Evolutionary conservation across 805 yeast species (phyloP).

Genomic region (Saccharomycopsis sp.): DNA sequence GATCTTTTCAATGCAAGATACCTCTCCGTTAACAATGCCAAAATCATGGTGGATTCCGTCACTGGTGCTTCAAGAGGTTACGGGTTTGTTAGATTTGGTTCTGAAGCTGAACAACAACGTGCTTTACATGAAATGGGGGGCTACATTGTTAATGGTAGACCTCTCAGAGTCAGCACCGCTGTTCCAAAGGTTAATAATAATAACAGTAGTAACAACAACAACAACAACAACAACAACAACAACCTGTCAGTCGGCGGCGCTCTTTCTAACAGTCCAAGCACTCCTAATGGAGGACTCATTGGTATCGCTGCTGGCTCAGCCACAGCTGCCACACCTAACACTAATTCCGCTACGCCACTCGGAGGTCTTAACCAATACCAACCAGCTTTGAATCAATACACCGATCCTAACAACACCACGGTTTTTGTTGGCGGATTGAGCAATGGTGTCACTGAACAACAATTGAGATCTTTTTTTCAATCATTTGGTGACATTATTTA

Average conservation of each 20-base stretch:
- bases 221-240: slow-evolving; percentile 10
- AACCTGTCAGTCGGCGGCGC: no score
- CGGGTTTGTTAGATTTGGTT: slow-evolving; percentile 77
- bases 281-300: no score
- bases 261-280: slow-evolving; percentile 22
- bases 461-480: slow-evolving; percentile 49
- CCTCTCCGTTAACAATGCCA: slow-evolving; percentile 67
- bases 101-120: slow-evolving; percentile 56
- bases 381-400: slow-evolving; percentile 51
- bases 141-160: slow-evolving; percentile 55
- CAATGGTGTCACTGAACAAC: slow-evolving; percentile 47
- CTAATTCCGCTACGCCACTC: background rate
- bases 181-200: slow-evolving; percentile 36
- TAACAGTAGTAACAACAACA: slow-evolving; percentile 12
- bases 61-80: slow-evolving; percentile 74
- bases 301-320: slow-evolving; percentile 18
- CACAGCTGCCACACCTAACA: slow-evolving; percentile 13
- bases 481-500: slow-evolving; percentile 70
- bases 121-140: slow-evolving; percentile 83
- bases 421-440: slow-evolving; percentile 62
- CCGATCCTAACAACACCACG: slow-evolving; percentile 78
- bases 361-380: slow-evolving; percentile 42
- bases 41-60: slow-evolving; percentile 64
- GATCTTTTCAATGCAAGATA: slow-evolving; percentile 60
- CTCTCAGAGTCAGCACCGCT: slow-evolving; percentile 70